Evolutionary conservation across 768 basidiomycete genomes (phyloP).

Genomic region (Boletus edulis): DNA sequence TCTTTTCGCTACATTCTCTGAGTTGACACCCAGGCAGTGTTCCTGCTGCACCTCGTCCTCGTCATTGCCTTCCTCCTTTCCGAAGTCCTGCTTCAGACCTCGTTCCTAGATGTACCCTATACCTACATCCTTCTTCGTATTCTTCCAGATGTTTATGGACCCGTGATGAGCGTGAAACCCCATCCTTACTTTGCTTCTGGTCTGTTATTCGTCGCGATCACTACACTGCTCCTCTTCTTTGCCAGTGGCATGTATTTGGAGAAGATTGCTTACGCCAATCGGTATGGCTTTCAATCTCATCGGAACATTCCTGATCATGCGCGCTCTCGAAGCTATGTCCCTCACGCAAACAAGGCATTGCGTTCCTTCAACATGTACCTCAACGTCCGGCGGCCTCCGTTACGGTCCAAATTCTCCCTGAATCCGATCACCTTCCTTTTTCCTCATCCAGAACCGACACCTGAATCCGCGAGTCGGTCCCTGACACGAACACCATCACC

Average conservation of each 20-base stretch:
- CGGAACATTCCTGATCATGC: constrained; percentile 13
- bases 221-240: constrained; percentile 91
- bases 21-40: constrained; percentile 48
- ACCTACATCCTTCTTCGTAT: constrained; percentile 44
- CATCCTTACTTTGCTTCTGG: constrained; percentile 79
- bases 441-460: constrained; percentile 27
- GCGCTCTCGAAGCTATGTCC: constrained; percentile 72
- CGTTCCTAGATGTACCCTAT: constrained; percentile 65
- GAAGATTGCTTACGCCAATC: constrained; percentile 95
- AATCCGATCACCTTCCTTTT: constrained; percentile 40
- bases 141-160: constrained; percentile 51
- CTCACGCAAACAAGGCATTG: constrained; percentile 89
- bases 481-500: constrained; percentile 28
- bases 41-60: constrained; percentile 65
- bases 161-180: constrained; percentile 40
- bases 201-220: constrained; percentile 82
- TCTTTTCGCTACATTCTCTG: constrained; percentile 15
- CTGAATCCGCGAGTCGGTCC: constrained; percentile 20
- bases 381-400: constrained; percentile 82
- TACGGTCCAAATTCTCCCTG: constrained; percentile 55
- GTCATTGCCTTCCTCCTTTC: constrained; percentile 70
- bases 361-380: constrained; percentile 96
- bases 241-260: constrained; percentile 95
- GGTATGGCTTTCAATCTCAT: constrained; percentile 48
- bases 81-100: constrained; percentile 70